Evolutionary conservation across 306 rosid species (phyloP).

Genomic region (Prunus campanulata): DNA sequence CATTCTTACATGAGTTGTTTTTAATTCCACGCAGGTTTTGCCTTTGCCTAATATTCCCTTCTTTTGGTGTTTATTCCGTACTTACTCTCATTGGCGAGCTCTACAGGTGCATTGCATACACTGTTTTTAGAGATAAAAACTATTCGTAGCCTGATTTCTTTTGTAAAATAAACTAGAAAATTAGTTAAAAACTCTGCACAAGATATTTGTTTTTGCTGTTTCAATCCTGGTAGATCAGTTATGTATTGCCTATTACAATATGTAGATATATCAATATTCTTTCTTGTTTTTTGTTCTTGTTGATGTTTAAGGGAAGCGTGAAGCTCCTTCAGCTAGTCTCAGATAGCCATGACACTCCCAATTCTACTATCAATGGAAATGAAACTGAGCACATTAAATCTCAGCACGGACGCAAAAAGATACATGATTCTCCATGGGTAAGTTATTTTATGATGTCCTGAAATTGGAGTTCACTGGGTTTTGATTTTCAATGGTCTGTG

Average conservation of each 20-base stretch:
- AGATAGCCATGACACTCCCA: constrained; percentile 33
- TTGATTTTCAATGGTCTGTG: constrained; percentile 3
- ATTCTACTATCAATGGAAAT: constrained; percentile 15
- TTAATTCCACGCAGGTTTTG: constrained; percentile 52
- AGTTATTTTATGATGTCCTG: constrained; percentile 26
- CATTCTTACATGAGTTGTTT: constrained; percentile 26
- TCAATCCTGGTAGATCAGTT: background rate
- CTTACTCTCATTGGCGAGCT: constrained; percentile 96
- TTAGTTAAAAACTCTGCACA: background rate
- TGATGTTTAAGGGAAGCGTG: constrained; percentile 74
- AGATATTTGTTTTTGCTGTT: background rate
- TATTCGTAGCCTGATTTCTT: constrained; percentile 5
- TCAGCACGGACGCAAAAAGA: constrained; percentile 22
- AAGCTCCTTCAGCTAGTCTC: constrained; percentile 75
- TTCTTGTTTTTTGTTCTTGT: constrained; percentile 19
- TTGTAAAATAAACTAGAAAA: constrained; percentile 1
- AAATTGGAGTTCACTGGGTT: background rate
- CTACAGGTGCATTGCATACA: constrained; percentile 52
- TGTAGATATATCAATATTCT: background rate
- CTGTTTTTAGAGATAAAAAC: constrained; percentile 13
- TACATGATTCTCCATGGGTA: constrained; percentile 43
- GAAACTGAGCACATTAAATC: constrained; percentile 30
- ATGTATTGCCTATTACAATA: background rate
- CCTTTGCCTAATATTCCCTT: constrained; percentile 90
- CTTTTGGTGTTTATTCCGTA: constrained; percentile 82